Conservation (phyloP, 2,329 filamentous ascomycete species). For the Leptosphaerulina australis region DNA sequence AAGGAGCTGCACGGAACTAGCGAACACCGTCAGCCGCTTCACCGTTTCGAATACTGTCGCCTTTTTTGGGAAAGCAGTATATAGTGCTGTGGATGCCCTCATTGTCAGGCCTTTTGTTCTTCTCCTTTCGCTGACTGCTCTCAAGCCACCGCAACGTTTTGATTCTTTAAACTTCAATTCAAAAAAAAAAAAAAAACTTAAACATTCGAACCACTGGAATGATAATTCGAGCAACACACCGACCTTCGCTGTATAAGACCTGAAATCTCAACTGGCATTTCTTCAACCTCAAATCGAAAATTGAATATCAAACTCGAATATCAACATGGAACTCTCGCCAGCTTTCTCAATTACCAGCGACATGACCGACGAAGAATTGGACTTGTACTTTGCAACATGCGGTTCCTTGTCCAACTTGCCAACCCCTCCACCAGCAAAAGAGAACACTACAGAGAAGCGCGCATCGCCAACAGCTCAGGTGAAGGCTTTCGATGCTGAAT, state of each 20-base stretch:
- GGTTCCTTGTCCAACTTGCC: slow-evolving; percentile 49
- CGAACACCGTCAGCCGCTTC: slow-evolving; percentile 34
- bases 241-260: slow-evolving; percentile 15
- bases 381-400: slow-evolving; percentile 48
- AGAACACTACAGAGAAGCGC: slow-evolving; percentile 20
- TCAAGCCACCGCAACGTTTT: slow-evolving; percentile 11
- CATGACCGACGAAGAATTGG: slow-evolving; percentile 48
- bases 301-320: not conserved
- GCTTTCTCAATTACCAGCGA: slow-evolving; percentile 37
- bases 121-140: slow-evolving; percentile 24
- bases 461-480: slow-evolving; percentile 16
- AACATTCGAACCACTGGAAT: slow-evolving; percentile 20
- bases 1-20: slow-evolving; percentile 26
- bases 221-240: slow-evolving; percentile 21
- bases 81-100: slow-evolving; percentile 30
- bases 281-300: not conserved
- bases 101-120: slow-evolving; percentile 20
- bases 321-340: slow-evolving; percentile 37
- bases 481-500: slow-evolving; percentile 26
- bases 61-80: slow-evolving; percentile 28
- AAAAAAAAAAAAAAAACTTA: no score
- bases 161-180: slow-evolving; percentile 11
- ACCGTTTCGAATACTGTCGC: slow-evolving; percentile 31
- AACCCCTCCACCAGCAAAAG: slow-evolving; percentile 48
- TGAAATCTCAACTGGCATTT: not conserved